A percentile compares a stretch with the other conserved stretches of the same genome.
Evolutionary conservation across 192 early-diverging fungal species (phyloP).

Genomic region (Helicostylum pulchrum): DNA sequence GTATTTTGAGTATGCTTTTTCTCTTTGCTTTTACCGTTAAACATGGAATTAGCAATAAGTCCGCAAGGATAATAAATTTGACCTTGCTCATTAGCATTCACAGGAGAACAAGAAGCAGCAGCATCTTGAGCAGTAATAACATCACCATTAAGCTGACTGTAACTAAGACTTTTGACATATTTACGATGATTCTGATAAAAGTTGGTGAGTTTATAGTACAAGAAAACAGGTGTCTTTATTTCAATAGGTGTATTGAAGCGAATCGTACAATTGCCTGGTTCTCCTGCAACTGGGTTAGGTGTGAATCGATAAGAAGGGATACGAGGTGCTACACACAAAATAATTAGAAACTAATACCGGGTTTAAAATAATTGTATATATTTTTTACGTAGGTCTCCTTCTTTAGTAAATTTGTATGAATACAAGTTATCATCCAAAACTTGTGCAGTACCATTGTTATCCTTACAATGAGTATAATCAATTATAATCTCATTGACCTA

Average conservation of each 20-base stretch:
- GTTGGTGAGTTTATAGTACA: constrained; percentile 96
- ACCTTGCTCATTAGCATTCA: constrained; percentile 39
- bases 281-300: neutral
- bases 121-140: constrained; percentile 39
- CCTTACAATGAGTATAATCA: constrained; percentile 89
- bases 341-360: no score
- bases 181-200: constrained; percentile 99
- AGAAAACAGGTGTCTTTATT: constrained; percentile 76
- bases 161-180: constrained; percentile 88
- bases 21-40: constrained; percentile 69
- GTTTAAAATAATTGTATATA: no score
- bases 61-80: constrained; percentile 87
- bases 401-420: constrained; percentile 36
- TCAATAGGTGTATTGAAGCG: constrained; percentile 63
- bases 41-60: constrained; percentile 96
- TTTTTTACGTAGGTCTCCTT: neutral
- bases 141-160: constrained; percentile 78
- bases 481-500: constrained; percentile 84
- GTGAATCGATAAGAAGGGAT: neutral
- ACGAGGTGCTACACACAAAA: no score
- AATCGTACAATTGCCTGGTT: constrained; percentile 59
- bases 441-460: constrained; percentile 1
- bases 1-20: neutral
- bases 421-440: constrained; percentile 11
- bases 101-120: constrained; percentile 56